Conservation (phyloP, 169 alveolate species). For the Cryptosporidium andersoni region DNA sequence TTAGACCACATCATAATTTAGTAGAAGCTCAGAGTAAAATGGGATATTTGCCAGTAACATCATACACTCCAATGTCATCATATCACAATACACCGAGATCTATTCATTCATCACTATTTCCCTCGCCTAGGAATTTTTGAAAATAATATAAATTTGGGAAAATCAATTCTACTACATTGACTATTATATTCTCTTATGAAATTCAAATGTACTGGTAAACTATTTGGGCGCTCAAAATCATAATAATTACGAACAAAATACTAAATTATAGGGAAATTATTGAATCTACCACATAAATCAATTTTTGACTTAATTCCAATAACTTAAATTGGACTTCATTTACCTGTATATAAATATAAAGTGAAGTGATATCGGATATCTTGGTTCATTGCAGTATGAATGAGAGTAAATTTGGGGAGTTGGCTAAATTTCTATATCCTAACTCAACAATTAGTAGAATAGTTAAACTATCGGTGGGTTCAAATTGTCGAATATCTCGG, state of each 20-base stretch:
- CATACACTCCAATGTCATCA: slow-evolving; percentile 62
- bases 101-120: slow-evolving; percentile 17
- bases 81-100: slow-evolving; percentile 62
- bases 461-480: slow-evolving; percentile 1
- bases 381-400: too few species aligned
- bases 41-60: slow-evolving; percentile 62
- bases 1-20: slow-evolving; percentile 20
- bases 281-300: too few species aligned
- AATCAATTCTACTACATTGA: background rate
- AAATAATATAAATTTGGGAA: background rate
- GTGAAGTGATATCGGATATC: too few species aligned
- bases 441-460: slow-evolving; percentile 18
- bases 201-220: background rate
- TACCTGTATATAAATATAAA: too few species aligned
- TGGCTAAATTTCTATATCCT: slow-evolving; percentile 11
- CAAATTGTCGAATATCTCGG: slow-evolving; percentile 12
- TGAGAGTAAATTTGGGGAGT: background rate
- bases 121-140: slow-evolving; percentile 30
- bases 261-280: background rate
- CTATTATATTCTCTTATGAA: background rate
- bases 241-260: background rate
- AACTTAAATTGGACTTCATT: too few species aligned
- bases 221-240: background rate
- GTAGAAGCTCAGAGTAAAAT: slow-evolving; percentile 37
- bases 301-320: too few species aligned